Base-by-base conservation (phyloP, 2,329 filamentous ascomycete species). In the Trichoderma sp. region DNA sequence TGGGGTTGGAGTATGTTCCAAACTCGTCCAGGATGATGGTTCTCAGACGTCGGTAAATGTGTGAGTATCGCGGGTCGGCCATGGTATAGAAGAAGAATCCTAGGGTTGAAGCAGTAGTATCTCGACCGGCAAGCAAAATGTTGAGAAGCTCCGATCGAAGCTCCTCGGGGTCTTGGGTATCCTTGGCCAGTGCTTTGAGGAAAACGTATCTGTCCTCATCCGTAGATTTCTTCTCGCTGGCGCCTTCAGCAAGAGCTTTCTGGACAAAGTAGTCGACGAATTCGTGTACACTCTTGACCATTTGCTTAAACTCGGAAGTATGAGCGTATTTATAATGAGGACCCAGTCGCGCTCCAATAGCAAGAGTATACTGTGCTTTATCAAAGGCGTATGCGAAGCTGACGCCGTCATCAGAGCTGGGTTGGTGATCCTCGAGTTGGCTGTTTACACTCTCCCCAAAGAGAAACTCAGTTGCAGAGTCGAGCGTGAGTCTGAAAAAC, bases 181-280 rank as follows among this genome's bases (percentile, higher is more conserved):
- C 79, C 72, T 75, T 66, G 2, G 75, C 75, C 21, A 79, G 72
- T 31, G 76, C 77, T 43, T 76, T 70, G 7, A 79, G 73, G 68
- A 79, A 79, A 55, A 79, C 71, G 43, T 80, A 80, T 47, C 74
- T 73, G 29, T 70, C 55, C 10, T 65, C 65, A 13, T 69, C 52
- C 14, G 33, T 10, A 10, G 35, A n/a, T 5, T 66, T 37, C 56
- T 68, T 68, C 37, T 52, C 57, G 72, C 29, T 74, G 60, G 11
- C 64, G 71, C 27, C 72, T 75, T 53, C 68, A 79, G 49, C 81
- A 77, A 69, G 91, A 79, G 11, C 88, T 83, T 65, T 82, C 62
- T 88, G 85, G 71, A 93, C 91, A 76, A 87, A 92, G n/a, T 84
- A 85, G 72, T 88, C 84, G n/a, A 92, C 85, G 75, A 93, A 93